Evolutionary conservation across 306 rosid genomes (phyloP).

Genomic region (Lupinus albus): DNA sequence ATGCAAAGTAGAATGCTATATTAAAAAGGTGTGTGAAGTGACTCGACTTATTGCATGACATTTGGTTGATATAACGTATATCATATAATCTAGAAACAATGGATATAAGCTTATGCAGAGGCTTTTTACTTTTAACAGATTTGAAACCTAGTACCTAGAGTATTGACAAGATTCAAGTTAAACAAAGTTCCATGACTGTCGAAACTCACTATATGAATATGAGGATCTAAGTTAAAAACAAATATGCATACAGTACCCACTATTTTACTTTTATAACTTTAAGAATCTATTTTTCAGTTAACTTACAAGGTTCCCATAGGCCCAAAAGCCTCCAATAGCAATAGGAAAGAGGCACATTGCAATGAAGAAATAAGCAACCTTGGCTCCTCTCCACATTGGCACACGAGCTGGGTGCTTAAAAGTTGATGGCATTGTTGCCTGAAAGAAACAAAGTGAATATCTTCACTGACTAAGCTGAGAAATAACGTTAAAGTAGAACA

Average conservation of each 20-base stretch:
- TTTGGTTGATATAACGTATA: slow-evolving; percentile 20
- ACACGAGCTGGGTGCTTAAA: slow-evolving; percentile 98
- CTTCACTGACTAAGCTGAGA: not conserved
- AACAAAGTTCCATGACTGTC: not conserved
- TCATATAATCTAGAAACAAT: not conserved
- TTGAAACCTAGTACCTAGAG: not conserved
- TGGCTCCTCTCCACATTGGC: slow-evolving; percentile 99
- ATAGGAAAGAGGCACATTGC: slow-evolving; percentile 95
- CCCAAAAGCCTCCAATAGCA: slow-evolving; percentile 98
- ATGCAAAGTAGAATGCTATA: slow-evolving; percentile 2
- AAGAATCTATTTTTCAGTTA: slow-evolving; percentile 1
- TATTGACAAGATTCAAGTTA: not conserved
- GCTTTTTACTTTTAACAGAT: too few relatives aligned
- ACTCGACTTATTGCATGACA: not conserved
- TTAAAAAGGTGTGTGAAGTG: not conserved
- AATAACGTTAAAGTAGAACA: not conserved
- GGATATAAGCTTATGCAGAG: not conserved
- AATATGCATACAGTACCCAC: not conserved
- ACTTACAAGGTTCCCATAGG: slow-evolving; percentile 93
- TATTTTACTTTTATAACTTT: not conserved
- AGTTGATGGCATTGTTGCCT: slow-evolving; percentile 99
- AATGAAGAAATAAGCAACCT: slow-evolving; percentile 94
- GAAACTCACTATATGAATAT: not conserved
- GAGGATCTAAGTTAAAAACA: not conserved
- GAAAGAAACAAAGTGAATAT: slow-evolving; percentile 32